Conservation (phyloP, 345 rosid species). For the Trapa bicornis region DNA sequence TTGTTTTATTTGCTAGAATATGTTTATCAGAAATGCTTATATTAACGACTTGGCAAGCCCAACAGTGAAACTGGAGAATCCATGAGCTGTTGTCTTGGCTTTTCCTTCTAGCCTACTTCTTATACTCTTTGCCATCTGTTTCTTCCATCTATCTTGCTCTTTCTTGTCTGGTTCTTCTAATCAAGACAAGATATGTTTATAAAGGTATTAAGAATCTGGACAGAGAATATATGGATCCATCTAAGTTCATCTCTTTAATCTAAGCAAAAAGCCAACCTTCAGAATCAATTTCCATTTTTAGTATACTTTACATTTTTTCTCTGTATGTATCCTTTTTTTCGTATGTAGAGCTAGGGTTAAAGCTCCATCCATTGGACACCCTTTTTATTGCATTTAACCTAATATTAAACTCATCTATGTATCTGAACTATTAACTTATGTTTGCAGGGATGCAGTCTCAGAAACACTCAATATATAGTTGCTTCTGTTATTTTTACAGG, state of each 20-base stretch:
- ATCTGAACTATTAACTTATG: constrained; percentile 2
- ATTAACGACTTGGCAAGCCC: not conserved
- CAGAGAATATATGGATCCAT: not conserved
- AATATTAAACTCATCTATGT: constrained; percentile 4
- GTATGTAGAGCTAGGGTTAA: not conserved
- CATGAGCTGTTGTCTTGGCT: not conserved
- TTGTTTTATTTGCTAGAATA: not conserved
- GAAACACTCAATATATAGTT: constrained; percentile 85
- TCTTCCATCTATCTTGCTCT: no score
- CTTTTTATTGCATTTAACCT: not conserved
- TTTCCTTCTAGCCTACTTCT: not conserved
- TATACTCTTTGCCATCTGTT: no score
- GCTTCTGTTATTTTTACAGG: constrained; percentile 91
- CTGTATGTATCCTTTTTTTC: not conserved
- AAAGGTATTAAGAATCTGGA: not conserved
- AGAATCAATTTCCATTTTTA: not conserved
- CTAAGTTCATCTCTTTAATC: not conserved
- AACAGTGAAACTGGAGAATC: not conserved
- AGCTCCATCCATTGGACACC: not conserved
- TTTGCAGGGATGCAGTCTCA: constrained; percentile 89
- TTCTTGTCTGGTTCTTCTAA: no score
- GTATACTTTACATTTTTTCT: no score
- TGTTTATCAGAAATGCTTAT: not conserved
- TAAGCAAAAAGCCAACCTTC: not conserved
- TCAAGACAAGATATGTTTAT: no score